Percentiles rank a stretch among this genome's conserved stretches.
Conservation (phyloP, 768 basidiomycete species). For the Saitozyma podzolica region DNA sequence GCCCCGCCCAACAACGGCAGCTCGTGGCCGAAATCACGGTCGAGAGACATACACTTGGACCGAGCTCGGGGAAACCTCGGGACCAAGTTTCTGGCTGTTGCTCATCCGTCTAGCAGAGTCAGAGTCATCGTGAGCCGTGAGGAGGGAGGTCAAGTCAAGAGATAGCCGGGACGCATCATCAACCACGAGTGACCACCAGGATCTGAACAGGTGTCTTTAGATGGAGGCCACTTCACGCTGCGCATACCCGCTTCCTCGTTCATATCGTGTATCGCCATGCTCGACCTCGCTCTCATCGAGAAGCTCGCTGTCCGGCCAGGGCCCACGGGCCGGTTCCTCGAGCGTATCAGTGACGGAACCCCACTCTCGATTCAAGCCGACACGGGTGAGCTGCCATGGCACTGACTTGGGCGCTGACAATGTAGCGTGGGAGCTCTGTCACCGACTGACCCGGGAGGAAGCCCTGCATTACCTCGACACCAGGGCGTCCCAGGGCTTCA, state of each 20-base stretch:
- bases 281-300: background rate
- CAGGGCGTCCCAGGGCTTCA: slow-evolving; percentile 18
- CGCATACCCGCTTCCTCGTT: background rate
- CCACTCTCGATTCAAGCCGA: background rate
- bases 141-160: too few species aligned
- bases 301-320: background rate
- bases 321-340: background rate
- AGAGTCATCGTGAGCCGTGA: too few species aligned
- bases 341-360: background rate
- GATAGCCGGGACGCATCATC: too few species aligned
- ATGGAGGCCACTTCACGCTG: too few species aligned
- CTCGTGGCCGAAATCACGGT: too few species aligned
- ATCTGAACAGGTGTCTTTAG: too few species aligned
- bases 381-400: slow-evolving; percentile 1
- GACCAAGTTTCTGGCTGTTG: too few species aligned
- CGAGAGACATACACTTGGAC: too few species aligned
- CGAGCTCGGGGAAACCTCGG: too few species aligned
- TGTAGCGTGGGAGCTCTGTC: slow-evolving; percentile 26
- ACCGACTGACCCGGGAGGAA: slow-evolving; percentile 12
- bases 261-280: background rate
- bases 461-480: slow-evolving; percentile 14
- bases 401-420: slow-evolving; percentile 7
- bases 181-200: too few species aligned
- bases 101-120: too few species aligned
- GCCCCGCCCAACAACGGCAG: too few species aligned